Base-by-base conservation (phyloP, 441 rosid species). In the Capsella rubella region DNA sequence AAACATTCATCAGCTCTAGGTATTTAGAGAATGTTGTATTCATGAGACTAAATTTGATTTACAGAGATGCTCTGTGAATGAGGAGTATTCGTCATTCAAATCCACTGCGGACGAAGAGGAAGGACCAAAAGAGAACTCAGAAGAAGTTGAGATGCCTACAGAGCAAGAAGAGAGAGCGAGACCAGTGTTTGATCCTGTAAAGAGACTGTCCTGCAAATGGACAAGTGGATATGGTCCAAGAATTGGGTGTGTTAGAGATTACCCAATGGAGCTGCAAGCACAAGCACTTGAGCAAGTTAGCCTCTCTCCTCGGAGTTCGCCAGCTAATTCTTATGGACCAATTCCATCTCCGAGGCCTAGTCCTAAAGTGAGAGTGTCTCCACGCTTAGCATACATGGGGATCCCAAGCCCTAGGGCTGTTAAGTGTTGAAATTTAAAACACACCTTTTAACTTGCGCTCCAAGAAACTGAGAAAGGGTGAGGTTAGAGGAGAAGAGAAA, bases 271-370 rank as follows among this genome's bases (percentile, higher is more conserved):
- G 25, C 81, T 94, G 27, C 96, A 89, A 42, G 65, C 53, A 16
- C 79, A 69, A 72, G 97, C 98, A 39, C 80, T 91, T 50, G 91
- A 91, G 73, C 92, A 89, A 67, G 89, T 91, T 51, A 87, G 83
- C 56, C 82, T 91, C 6, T 91, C 96, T 5, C 97, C 95, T 0
- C 81, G 87, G 46, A 80, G 75, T 4, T 84, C 84, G 6, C 4
- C 72, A 13, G 82, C 76, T 16, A 68, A 27, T 31, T 56, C 66
- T 39, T 77, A 77, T 8, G 80, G 81, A 13, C 97, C 98, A 8
- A 87, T 92, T 64, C 95, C 93, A 43, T 90, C 97, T 31, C 97
- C 95, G 12, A 72, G 98, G 39, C 98, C 98, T 1, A 90, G 92
- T 80, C 93, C 92, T 13, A 82, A 67, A 77, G 64, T 87, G 42